These are phyloP conservation scores for Amauroascus verrucosus DNA, from an alignment of 2,329 filamentous ascomycete species.

Conservation along the genomic window DNA sequence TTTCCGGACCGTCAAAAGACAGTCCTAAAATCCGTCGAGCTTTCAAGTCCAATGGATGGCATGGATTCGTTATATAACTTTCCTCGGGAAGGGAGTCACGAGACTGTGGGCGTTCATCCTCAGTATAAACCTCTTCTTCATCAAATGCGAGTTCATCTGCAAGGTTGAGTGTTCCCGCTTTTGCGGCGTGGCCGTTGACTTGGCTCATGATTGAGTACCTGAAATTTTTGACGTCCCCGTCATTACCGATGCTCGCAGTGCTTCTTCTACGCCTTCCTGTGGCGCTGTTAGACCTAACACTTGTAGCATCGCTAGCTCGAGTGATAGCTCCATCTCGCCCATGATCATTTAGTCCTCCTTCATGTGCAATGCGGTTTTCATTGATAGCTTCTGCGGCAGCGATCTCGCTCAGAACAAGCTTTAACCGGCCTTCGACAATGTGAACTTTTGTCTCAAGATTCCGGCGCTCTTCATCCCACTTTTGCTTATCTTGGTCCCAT, in stretches of 20 bases:
- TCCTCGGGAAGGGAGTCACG: slow-evolving; percentile 37
- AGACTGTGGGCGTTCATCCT: slow-evolving; percentile 55
- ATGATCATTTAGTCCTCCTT: background rate
- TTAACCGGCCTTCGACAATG: slow-evolving; percentile 77
- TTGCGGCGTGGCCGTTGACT: slow-evolving; percentile 44
- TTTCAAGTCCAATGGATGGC: slow-evolving; percentile 31
- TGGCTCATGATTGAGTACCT: slow-evolving; percentile 61
- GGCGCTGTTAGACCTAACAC: slow-evolving; percentile 62
- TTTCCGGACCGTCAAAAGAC: slow-evolving; percentile 27
- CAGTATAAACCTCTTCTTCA: slow-evolving; percentile 55
- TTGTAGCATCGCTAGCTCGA: slow-evolving; percentile 57
- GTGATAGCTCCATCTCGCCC: slow-evolving; percentile 26
- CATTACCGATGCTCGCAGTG: slow-evolving; percentile 44
- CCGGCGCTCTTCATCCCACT: slow-evolving; percentile 74
- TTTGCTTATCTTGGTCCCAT: slow-evolving; percentile 74
- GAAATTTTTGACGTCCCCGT: slow-evolving; percentile 40
- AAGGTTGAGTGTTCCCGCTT: slow-evolving; percentile 60
- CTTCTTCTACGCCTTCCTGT: slow-evolving; percentile 49
- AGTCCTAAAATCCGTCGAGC: slow-evolving; percentile 39
- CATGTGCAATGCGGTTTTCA: slow-evolving; percentile 4
- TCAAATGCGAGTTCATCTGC: slow-evolving; percentile 88
- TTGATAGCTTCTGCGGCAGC: slow-evolving; percentile 33
- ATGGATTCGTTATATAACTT: slow-evolving; percentile 27
- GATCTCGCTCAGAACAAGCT: slow-evolving; percentile 75
- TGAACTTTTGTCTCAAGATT: slow-evolving; percentile 76